Evolutionary conservation across 2,329 filamentous ascomycete genomes (phyloP).

Genomic region (Arthrocladium fulminans): DNA sequence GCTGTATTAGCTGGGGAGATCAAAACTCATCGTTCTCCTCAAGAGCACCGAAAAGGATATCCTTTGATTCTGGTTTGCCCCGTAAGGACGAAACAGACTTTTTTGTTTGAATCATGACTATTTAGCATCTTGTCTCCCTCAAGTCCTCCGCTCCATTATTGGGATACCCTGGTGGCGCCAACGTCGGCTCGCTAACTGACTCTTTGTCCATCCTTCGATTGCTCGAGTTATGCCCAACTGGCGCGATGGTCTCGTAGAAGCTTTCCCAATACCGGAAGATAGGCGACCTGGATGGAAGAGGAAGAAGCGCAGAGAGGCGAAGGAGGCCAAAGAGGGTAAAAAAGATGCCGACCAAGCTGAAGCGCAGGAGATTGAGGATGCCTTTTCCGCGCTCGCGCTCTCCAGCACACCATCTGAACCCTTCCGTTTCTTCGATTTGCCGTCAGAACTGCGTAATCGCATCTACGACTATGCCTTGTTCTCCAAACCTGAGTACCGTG

Average conservation of each 20-base stretch:
- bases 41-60: slow-evolving; percentile 41
- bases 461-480: slow-evolving; percentile 41
- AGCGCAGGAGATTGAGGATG: slow-evolving; percentile 5
- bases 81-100: slow-evolving; percentile 39
- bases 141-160: neutral
- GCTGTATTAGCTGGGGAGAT: slow-evolving; percentile 51
- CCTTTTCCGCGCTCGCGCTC: neutral
- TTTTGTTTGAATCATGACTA: slow-evolving; percentile 4
- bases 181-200: slow-evolving; percentile 1
- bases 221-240: slow-evolving; percentile 16
- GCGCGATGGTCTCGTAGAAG: slow-evolving; percentile 22
- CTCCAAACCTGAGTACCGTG: slow-evolving; percentile 26
- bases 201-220: no score
- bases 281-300: slow-evolving; percentile 12
- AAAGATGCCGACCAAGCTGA: slow-evolving; percentile 11
- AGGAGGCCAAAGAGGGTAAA: slow-evolving; percentile 15
- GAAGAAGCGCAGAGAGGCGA: slow-evolving; percentile 16
- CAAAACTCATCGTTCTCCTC: slow-evolving; percentile 36
- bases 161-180: neutral
- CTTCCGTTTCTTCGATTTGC: slow-evolving; percentile 46
- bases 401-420: slow-evolving; percentile 16
- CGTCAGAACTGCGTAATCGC: slow-evolving; percentile 44
- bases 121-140: neutral
- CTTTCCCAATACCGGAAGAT: slow-evolving; percentile 22
- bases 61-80: slow-evolving; percentile 39